Conservation (phyloP, 1,139 yeast genomes). For the Yamadazyma atmosphaerica region DNA sequence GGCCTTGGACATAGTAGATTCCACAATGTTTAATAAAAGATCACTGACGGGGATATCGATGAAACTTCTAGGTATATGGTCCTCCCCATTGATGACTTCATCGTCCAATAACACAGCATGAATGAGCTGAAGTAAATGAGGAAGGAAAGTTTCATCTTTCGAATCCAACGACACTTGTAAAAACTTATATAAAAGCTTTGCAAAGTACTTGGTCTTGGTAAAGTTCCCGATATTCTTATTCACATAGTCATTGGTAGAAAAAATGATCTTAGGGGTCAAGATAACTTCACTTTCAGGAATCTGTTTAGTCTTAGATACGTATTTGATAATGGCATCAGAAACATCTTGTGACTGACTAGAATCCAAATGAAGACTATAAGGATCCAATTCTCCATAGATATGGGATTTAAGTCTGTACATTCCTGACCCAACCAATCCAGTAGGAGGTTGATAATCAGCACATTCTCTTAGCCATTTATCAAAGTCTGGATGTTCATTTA, state of each 20-base stretch:
- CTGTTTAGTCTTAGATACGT: constrained; percentile 26
- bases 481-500: constrained; percentile 33
- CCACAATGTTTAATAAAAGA: constrained; percentile 50
- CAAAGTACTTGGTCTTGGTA: constrained; percentile 53
- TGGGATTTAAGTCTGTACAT: constrained; percentile 47
- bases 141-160: constrained; percentile 54
- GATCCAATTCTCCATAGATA: constrained; percentile 34
- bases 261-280: constrained; percentile 30
- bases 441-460: constrained; percentile 45
- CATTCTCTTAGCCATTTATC: constrained; percentile 38
- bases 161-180: constrained; percentile 51
- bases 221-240: constrained; percentile 47
- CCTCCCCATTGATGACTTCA: constrained; percentile 40
- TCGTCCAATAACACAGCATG: constrained; percentile 66
- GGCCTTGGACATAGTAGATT: constrained; percentile 50
- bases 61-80: constrained; percentile 44
- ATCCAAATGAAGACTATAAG: constrained; percentile 37
- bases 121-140: constrained; percentile 62
- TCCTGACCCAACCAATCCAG: constrained; percentile 41
- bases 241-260: constrained; percentile 39
- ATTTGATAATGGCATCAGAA: constrained; percentile 30
- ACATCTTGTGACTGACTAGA: constrained; percentile 35
- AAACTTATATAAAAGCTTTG: constrained; percentile 56
- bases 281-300: constrained; percentile 43
- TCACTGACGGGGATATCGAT: constrained; percentile 57